Evolutionary conservation across 2,329 filamentous ascomycete species (phyloP).

Genomic region (Thermothelomyces thermophilus): DNA sequence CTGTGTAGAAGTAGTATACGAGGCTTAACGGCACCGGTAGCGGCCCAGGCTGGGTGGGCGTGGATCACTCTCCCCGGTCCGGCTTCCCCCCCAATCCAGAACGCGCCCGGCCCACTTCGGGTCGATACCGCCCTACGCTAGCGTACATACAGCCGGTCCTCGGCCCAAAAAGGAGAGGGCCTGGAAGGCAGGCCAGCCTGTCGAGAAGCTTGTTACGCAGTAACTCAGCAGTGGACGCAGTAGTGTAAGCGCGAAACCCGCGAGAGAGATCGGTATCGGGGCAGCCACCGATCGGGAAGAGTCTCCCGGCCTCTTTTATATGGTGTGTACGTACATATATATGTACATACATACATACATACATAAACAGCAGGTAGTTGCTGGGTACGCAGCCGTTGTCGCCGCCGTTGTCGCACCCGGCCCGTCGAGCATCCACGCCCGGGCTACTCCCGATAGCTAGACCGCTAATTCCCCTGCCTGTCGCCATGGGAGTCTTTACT

Average conservation of each 20-base stretch:
- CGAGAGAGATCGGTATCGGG: slow-evolving; percentile 1
- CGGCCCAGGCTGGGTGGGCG: too few species aligned
- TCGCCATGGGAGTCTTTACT: slow-evolving; percentile 2
- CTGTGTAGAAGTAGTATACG: too few species aligned
- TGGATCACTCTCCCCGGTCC: too few species aligned
- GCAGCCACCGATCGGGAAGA: neutral
- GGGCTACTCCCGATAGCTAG: neutral
- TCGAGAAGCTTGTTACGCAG: too few species aligned
- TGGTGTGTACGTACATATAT: too few species aligned
- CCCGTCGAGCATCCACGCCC: neutral
- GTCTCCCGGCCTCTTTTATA: neutral
- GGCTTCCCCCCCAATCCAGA: neutral
- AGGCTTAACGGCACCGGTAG: too few species aligned
- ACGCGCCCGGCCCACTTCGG: neutral
- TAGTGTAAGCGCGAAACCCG: slow-evolving; percentile 1
- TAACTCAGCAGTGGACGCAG: too few species aligned
- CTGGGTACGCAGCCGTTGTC: too few species aligned
- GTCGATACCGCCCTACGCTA: too few species aligned
- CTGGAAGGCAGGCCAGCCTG: neutral
- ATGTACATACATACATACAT: too few species aligned
- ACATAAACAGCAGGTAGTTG: too few species aligned
- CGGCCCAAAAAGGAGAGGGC: neutral
- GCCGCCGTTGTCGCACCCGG: neutral
- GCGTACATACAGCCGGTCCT: neutral
- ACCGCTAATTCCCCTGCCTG: neutral